These are phyloP conservation scores for Alternaria viburni DNA, from an alignment of 2,329 filamentous ascomycete genomes.

Conservation along the genomic window DNA sequence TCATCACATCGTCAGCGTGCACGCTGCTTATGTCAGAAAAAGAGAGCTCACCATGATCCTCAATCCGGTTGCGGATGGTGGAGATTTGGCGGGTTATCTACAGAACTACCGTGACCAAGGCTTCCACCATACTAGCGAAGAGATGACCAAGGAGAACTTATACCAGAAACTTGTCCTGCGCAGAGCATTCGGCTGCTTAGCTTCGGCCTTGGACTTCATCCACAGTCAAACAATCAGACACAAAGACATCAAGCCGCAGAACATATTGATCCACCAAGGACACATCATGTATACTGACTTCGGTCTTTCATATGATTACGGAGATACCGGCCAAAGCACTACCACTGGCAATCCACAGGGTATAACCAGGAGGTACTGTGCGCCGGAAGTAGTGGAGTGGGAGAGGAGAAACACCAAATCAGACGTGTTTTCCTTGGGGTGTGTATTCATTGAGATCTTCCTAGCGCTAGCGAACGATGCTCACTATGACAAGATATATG, in stretches of 20 bases:
- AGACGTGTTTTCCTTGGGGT: background rate
- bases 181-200: conserved; percentile 19
- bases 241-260: conserved; percentile 29
- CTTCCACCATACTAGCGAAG: no score
- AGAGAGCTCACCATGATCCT: background rate
- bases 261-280: conserved; percentile 20
- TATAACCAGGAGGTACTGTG: background rate
- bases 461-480: background rate
- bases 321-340: background rate
- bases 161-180: background rate
- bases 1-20: background rate
- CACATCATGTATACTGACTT: conserved; percentile 29
- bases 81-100: background rate
- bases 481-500: no score
- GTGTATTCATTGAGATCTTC: background rate
- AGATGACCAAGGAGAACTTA: no score
- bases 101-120: background rate
- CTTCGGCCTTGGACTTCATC: conserved; percentile 16
- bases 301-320: conserved; percentile 18
- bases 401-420: background rate
- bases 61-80: background rate
- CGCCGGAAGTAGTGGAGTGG: background rate
- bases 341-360: background rate
- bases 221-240: conserved; percentile 18
- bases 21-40: no score